These are phyloP conservation scores for Petunia axillaris DNA, from an alignment of 257 asterid species.

Conservation along the genomic window DNA sequence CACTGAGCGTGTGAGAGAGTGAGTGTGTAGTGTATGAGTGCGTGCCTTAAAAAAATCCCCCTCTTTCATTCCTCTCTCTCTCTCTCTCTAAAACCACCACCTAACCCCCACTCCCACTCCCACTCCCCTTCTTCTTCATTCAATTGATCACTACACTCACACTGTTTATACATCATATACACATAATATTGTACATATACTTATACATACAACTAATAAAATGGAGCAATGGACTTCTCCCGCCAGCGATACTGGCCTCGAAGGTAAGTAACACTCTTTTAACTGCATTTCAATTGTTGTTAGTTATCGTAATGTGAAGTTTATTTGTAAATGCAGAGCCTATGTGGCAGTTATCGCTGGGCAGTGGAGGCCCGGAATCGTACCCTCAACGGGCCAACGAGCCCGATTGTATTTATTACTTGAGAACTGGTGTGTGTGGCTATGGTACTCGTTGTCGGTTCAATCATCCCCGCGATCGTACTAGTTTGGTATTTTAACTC, in stretches of 20 bases:
- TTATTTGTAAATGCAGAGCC: slow-evolving; percentile 36
- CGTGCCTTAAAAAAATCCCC: too few relatives aligned
- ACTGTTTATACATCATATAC: background rate
- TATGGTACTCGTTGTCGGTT: slow-evolving; percentile 46
- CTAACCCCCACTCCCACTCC: slow-evolving; percentile 30
- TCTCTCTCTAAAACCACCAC: slow-evolving; percentile 54
- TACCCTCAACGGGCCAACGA: slow-evolving; percentile 38
- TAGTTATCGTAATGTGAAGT: slow-evolving; percentile 30
- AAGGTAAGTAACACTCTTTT: slow-evolving; percentile 42
- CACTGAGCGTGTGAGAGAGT: too few relatives aligned
- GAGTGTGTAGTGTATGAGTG: too few relatives aligned
- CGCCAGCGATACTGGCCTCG: slow-evolving; percentile 49
- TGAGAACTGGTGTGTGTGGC: slow-evolving; percentile 41
- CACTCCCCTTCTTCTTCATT: slow-evolving; percentile 32
- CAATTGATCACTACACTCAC: background rate
- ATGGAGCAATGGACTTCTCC: slow-evolving; percentile 43
- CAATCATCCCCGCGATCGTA: slow-evolving; percentile 40
- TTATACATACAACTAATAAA: background rate
- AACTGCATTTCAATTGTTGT: slow-evolving; percentile 32
- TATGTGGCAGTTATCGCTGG: slow-evolving; percentile 40
- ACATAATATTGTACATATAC: slow-evolving; percentile 16
- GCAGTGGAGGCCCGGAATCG: slow-evolving; percentile 29
- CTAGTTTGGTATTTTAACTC: slow-evolving; percentile 13
- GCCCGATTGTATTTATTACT: slow-evolving; percentile 38
- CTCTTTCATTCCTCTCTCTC: background rate